phyloP scores from a whole-genome alignment of 1,284 basidiomycete genomes.

The Rhodofomes roseus region DNA sequence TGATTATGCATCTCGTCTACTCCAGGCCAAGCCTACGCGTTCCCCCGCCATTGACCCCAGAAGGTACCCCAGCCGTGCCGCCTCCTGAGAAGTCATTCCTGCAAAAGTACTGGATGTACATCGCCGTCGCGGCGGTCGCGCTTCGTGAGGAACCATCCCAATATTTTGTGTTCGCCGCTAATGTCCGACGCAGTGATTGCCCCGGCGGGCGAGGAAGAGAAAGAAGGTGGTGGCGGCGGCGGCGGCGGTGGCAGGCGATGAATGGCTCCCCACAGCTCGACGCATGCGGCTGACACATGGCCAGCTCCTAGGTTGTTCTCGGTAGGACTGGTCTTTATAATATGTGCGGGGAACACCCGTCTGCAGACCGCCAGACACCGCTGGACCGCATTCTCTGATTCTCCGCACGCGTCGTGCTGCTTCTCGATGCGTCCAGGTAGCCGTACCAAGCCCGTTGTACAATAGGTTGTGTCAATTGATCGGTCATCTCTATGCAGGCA shows the following conservation, averaged over 20 bases:
- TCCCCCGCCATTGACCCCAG: slow-evolving; percentile 61
- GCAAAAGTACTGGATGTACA: slow-evolving; percentile 89
- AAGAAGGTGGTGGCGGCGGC: neutral
- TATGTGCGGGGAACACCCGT: neutral
- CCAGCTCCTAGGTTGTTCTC: neutral
- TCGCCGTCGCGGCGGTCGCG: slow-evolving; percentile 55
- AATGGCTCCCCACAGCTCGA: neutral
- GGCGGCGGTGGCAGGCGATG: neutral
- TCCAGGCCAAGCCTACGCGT: slow-evolving; percentile 60
- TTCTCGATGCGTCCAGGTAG: slow-evolving; percentile 1
- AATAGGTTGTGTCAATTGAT: neutral
- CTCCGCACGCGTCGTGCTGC: neutral
- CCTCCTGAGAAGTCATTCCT: slow-evolving; percentile 70
- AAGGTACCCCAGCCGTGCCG: slow-evolving; percentile 61
- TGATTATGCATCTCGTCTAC: slow-evolving; percentile 1
- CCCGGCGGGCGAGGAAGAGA: slow-evolving; percentile 6
- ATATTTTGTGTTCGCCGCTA: neutral
- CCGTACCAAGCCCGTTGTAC: neutral
- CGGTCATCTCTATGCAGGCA: neutral
- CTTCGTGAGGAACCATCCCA: slow-evolving; percentile 44
- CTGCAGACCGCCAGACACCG: neutral
- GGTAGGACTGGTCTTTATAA: neutral
- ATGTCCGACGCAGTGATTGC: neutral
- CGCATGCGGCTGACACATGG: neutral
- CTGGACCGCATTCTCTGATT: neutral